A percentile compares a stretch with the other conserved stretches of the same genome.
phyloP scores from a whole-genome alignment of 1,284 basidiomycete genomes.

The Apiotrichum gamsii region DNA sequence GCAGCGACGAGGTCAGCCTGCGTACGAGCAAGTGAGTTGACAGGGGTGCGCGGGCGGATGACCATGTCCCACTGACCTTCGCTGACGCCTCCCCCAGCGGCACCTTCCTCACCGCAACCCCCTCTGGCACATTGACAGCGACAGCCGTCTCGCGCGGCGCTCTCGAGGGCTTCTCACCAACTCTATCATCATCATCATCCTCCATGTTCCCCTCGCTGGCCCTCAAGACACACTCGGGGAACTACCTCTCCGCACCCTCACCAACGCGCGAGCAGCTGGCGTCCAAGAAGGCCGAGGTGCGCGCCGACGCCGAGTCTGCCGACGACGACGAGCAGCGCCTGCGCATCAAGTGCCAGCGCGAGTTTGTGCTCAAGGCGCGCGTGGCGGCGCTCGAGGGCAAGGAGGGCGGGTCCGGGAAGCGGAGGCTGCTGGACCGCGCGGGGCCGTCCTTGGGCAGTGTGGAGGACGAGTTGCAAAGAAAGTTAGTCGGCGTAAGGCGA shows the following conservation, averaged over 20 bases:
- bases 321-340: constrained; percentile 74
- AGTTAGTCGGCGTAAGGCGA: constrained; percentile 37
- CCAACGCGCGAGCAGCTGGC: constrained; percentile 11
- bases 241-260: constrained; percentile 34
- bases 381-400: constrained; percentile 2
- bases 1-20: constrained; percentile 49
- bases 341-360: constrained; percentile 82
- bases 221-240: constrained; percentile 31
- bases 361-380: constrained; percentile 78
- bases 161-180: constrained; percentile 43
- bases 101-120: constrained; percentile 44
- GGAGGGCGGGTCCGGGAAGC: constrained; percentile 46
- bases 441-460: constrained; percentile 47
- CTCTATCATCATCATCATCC: constrained; percentile 11
- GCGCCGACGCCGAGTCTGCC: constrained; percentile 76
- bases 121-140: constrained; percentile 41
- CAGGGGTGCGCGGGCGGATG: background rate
- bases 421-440: constrained; percentile 53
- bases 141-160: constrained; percentile 44
- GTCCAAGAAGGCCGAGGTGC: constrained; percentile 55
- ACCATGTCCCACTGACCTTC: background rate
- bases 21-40: constrained; percentile 41
- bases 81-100: constrained; percentile 26
- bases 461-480: constrained; percentile 45
- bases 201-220: constrained; percentile 27